A percentile compares a stretch with the other conserved stretches of the same genome.
These are phyloP conservation scores for Chalaropsis thielavioides DNA, from an alignment of 2,329 filamentous ascomycete species.

Conservation along the genomic window DNA sequence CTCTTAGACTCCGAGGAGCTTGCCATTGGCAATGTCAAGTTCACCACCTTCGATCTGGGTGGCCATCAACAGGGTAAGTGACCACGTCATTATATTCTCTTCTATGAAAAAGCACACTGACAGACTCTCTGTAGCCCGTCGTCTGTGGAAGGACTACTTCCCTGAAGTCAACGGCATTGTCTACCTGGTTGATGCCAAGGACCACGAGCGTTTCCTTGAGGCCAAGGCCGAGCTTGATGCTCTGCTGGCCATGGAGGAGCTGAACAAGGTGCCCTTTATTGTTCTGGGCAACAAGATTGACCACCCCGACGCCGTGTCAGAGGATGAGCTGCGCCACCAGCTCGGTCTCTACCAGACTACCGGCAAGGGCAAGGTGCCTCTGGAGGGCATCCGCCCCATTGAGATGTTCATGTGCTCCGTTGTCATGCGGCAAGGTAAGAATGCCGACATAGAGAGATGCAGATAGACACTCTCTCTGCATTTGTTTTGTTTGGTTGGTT, in stretches of 20 bases:
- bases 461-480: neutral
- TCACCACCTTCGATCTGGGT: constrained; percentile 87
- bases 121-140: constrained; percentile 46
- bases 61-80: constrained; percentile 74
- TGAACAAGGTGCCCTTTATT: constrained; percentile 88
- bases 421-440: constrained; percentile 82
- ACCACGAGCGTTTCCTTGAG: constrained; percentile 86
- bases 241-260: constrained; percentile 90
- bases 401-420: constrained; percentile 99
- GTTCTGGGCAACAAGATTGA: constrained; percentile 99
- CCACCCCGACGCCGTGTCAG: constrained; percentile 85
- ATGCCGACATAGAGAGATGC: neutral
- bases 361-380: constrained; percentile 83
- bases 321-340: constrained; percentile 86
- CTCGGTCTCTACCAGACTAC: constrained; percentile 92
- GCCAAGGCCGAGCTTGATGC: constrained; percentile 95
- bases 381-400: constrained; percentile 85
- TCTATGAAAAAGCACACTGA: no score
- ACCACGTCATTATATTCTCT: neutral
- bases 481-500: neutral
- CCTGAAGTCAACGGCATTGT: constrained; percentile 93
- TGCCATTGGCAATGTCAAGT: constrained; percentile 81
- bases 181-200: constrained; percentile 95
- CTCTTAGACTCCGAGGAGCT: constrained; percentile 70
- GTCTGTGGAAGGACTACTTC: constrained; percentile 95